A percentile compares a stretch with the other conserved stretches of the same genome.
These are phyloP conservation scores for Pittosporum tobira DNA, from an alignment of 129 eudicot genomes.

Conservation along the genomic window DNA sequence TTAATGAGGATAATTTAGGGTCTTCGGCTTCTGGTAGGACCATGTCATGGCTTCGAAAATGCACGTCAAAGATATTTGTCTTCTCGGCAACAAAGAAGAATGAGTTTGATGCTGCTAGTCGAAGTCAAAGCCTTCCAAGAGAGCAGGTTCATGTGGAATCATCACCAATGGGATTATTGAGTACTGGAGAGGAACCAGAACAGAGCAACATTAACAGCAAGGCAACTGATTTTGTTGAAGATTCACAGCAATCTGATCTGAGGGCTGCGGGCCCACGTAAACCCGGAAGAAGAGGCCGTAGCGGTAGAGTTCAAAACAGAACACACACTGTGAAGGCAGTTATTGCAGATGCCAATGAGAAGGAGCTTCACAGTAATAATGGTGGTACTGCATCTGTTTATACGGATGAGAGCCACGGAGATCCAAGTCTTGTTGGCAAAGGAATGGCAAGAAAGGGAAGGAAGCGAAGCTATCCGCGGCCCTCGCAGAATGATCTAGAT, in stretches of 20 bases:
- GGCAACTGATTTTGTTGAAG: conserved; percentile 27
- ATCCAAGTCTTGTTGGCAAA: conserved; percentile 19
- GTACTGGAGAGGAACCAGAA: conserved; percentile 42
- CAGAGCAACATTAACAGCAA: conserved; percentile 17
- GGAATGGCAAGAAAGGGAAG: conserved; percentile 32
- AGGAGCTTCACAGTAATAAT: conserved; percentile 23
- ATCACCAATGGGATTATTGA: conserved; percentile 24
- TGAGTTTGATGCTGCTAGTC: conserved; percentile 19
- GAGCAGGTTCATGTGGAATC: conserved; percentile 32
- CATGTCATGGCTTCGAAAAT: conserved; percentile 64
- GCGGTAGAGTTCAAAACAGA: conserved; percentile 32
- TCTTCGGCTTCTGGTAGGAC: conserved; percentile 64
- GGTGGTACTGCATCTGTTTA: conserved; percentile 34
- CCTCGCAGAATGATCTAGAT: conserved; percentile 35
- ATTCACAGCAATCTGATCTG: conserved; percentile 39
- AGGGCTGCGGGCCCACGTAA: conserved; percentile 21
- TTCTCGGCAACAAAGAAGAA: conserved; percentile 69
- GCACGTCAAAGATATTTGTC: conserved; percentile 50
- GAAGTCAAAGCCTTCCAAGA: conserved; percentile 12
- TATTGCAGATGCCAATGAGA: conserved; percentile 21
- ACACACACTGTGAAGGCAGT: conserved; percentile 30
- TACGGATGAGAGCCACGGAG: conserved; percentile 41
- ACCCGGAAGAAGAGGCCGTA: conserved; percentile 33
- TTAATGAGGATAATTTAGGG: conserved; percentile 32
- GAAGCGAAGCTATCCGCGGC: conserved; percentile 32